Evolutionary conservation across 768 basidiomycete genomes (phyloP), one percentile per base, ranked within the genome.

Genomic region (Floccularia luteovirens): DNA sequence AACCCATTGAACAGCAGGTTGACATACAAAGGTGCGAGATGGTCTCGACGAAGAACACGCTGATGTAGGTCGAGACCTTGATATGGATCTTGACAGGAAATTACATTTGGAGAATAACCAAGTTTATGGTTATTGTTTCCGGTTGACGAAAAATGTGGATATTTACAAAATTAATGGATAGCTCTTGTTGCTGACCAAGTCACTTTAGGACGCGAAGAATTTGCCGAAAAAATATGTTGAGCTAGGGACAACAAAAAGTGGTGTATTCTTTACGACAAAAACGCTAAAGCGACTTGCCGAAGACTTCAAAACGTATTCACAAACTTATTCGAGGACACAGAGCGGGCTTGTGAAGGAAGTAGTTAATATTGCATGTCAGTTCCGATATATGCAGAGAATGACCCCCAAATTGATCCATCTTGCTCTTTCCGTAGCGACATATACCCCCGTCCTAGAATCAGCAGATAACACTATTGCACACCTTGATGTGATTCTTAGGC

Each of bases 401-500:
- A 28, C 27, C 8, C 19, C 12, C 21, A 8, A 12, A 17, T 12
- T 38, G 36, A 24, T 21, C 13, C 19, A 7, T 13, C 12, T 12
- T 21, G n/a, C 23, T 8, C 13, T 7, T 13, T 17, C 35, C 19
- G 37, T n/a, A 51, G 94, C 89, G 1, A 92, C 93, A 1, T 98
- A 99, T 55, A 82, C 82, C 0, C 84, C 90, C 5, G 81, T 96
- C 2, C 64, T 99, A 21, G 93, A 97, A 58, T 70, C 67, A 5
- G 63, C 96, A 43, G 91, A 97, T 55, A 75, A 73, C 43, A 66
- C 90, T 19, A 63, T 99, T 36, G 96, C 96, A 0, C 82, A 93
- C 51, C 61, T 98, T 16, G 96, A 99, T 55, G 90, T 98, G 4
- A 81, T 93, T 35, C 51, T 91, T 23, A 90, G 90, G 93, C 88